Evolutionary conservation across 2,329 filamentous ascomycete genomes (phyloP).

Genomic region (Aspergillus japonicus): DNA sequence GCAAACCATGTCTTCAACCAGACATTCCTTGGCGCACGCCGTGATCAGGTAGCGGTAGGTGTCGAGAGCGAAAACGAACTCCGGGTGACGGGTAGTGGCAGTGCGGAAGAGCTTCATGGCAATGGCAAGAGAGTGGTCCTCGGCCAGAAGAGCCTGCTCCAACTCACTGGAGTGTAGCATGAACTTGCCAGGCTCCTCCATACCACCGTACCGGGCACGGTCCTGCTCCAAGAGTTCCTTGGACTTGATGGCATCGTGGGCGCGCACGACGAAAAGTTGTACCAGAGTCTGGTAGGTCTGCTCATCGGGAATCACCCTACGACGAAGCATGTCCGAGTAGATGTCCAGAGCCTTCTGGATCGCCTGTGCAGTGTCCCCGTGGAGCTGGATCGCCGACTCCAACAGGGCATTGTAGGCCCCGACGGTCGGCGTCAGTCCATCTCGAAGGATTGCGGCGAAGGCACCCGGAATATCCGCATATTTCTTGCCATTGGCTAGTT

Average conservation of each 20-base stretch:
- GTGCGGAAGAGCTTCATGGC: conserved; percentile 83
- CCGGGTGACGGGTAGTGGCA: conserved; percentile 62
- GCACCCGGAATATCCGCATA: conserved; percentile 86
- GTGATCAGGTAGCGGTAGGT: conserved; percentile 83
- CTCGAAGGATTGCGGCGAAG: conserved; percentile 85
- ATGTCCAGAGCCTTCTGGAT: conserved; percentile 91
- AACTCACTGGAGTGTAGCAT: conserved; percentile 86
- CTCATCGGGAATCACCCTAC: conserved; percentile 76
- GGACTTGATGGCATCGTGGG: conserved; percentile 71
- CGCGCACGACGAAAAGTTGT: conserved; percentile 74
- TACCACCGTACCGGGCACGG: conserved; percentile 77
- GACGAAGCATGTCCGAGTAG: conserved; percentile 92
- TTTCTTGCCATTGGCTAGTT: conserved; percentile 68
- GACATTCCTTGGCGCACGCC: conserved; percentile 79
- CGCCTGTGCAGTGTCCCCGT: conserved; percentile 74
- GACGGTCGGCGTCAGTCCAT: conserved; percentile 76
- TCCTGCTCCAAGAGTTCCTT: conserved; percentile 77
- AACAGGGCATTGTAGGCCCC: conserved; percentile 91
- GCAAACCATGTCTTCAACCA: conserved; percentile 82
- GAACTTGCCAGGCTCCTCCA: conserved; percentile 80
- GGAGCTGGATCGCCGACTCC: conserved; percentile 78
- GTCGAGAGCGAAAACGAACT: conserved; percentile 69
- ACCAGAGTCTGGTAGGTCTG: conserved; percentile 88
- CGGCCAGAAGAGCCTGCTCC: conserved; percentile 78
- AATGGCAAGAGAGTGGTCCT: conserved; percentile 82